phyloP scores from a whole-genome alignment of 768 basidiomycete genomes.

The Myochromella boudieri region DNA sequence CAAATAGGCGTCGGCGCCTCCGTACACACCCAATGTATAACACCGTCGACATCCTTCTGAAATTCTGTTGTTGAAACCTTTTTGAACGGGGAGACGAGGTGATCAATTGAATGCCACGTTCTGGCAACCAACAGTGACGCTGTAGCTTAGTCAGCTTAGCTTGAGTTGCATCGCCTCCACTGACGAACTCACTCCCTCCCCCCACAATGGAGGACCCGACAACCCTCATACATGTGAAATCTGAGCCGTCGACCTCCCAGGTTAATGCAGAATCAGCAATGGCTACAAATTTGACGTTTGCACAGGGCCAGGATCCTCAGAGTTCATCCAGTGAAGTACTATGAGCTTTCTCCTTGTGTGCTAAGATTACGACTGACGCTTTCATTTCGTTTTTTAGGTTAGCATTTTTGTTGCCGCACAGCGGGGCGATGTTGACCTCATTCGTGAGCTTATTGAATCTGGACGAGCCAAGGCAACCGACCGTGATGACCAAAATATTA shows the following conservation, averaged over 20 bases:
- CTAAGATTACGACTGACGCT: background rate
- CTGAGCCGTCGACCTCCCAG: slow-evolving; percentile 47
- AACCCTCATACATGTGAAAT: slow-evolving; percentile 42
- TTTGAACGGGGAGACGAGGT: too few relatives aligned
- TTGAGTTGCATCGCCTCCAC: background rate
- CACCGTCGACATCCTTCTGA: too few relatives aligned
- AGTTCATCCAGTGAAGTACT: slow-evolving; percentile 37
- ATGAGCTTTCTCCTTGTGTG: slow-evolving; percentile 9
- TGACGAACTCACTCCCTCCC: too few relatives aligned
- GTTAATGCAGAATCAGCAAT: slow-evolving; percentile 47
- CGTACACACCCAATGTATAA: too few relatives aligned
- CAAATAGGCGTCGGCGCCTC: too few relatives aligned
- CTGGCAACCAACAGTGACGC: too few relatives aligned
- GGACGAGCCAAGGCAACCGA: slow-evolving; percentile 72
- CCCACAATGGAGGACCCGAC: slow-evolving; percentile 36
- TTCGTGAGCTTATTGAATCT: slow-evolving; percentile 69
- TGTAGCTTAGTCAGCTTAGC: too few relatives aligned
- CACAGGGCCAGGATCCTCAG: slow-evolving; percentile 39
- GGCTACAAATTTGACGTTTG: slow-evolving; percentile 46
- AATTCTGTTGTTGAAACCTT: too few relatives aligned
- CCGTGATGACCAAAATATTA: slow-evolving; percentile 88
- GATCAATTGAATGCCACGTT: too few relatives aligned
- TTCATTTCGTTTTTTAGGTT: slow-evolving; percentile 30
- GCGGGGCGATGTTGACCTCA: slow-evolving; percentile 70
- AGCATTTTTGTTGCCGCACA: slow-evolving; percentile 87